Evolutionary conservation across 192 early-diverging fungal genomes (phyloP).

Genomic region (Backusella morwellensis): DNA sequence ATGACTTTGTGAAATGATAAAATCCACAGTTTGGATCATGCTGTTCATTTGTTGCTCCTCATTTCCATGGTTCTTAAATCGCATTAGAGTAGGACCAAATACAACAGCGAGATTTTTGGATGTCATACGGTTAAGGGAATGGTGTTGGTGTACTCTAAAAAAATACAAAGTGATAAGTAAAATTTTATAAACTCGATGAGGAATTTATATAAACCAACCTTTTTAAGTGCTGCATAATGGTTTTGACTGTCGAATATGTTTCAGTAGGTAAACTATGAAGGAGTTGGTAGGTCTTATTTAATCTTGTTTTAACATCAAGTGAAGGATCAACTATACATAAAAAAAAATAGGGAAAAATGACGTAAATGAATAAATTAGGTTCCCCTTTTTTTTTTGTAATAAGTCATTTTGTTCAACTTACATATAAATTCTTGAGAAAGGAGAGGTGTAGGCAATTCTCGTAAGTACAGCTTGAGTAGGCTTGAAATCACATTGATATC

Average conservation of each 20-base stretch:
- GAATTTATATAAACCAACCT: conserved; percentile 23
- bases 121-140: conserved; percentile 78
- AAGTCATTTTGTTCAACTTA: background rate
- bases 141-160: conserved; percentile 8
- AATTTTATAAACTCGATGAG: background rate
- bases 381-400: background rate
- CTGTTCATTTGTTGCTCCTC: conserved; percentile 72
- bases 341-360: background rate
- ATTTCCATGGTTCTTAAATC: conserved; percentile 49
- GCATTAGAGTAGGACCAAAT: conserved; percentile 89
- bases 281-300: background rate
- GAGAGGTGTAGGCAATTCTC: conserved; percentile 69
- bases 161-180: background rate
- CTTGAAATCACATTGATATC: conserved; percentile 73
- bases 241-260: conserved; percentile 59
- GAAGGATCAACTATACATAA: background rate
- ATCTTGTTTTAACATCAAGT: background rate
- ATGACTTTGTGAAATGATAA: conserved; percentile 58
- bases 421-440: conserved; percentile 35
- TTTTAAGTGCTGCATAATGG: conserved; percentile 64
- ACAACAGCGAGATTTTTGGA: conserved; percentile 90
- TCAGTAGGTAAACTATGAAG: conserved; percentile 52
- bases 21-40: conserved; percentile 68
- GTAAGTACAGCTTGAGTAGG: conserved; percentile 77
- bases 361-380: background rate